phyloP scores from a whole-genome alignment of 768 basidiomycete genomes.

The Suillus tomentosus region DNA sequence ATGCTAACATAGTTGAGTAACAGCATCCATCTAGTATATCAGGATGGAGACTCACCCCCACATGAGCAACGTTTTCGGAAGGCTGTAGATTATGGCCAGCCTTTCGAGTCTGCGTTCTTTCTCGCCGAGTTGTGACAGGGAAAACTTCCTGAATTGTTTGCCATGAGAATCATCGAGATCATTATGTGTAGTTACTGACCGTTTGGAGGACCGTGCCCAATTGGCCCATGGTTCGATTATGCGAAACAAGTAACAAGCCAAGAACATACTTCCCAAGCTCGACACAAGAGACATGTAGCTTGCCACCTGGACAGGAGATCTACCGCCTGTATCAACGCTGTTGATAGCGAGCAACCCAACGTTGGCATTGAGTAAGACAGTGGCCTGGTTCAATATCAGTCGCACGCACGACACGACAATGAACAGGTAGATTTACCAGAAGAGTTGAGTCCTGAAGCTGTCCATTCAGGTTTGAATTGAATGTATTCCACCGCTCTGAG shows the following conservation, averaged over 20 bases:
- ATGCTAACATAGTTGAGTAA: conserved; percentile 22
- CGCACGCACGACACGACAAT: background rate
- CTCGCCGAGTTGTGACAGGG: conserved; percentile 19
- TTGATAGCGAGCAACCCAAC: conserved; percentile 56
- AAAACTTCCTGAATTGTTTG: conserved; percentile 24
- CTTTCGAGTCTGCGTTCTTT: conserved; percentile 27
- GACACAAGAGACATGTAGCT: conserved; percentile 42
- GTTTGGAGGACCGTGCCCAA: conserved; percentile 25
- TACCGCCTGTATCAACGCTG: conserved; percentile 30
- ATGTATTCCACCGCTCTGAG: conserved; percentile 43
- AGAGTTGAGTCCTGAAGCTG: conserved; percentile 58
- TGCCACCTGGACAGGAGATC: conserved; percentile 35
- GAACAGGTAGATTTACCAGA: conserved; percentile 40
- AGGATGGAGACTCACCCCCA: conserved; percentile 27
- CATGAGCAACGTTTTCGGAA: conserved; percentile 36
- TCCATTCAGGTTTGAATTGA: conserved; percentile 44
- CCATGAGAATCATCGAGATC: conserved; percentile 8
- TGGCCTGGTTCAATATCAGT: conserved; percentile 35
- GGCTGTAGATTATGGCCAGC: conserved; percentile 35
- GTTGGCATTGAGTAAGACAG: conserved; percentile 53
- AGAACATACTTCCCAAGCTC: conserved; percentile 39
- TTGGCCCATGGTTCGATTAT: conserved; percentile 33
- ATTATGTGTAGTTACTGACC: conserved; percentile 25
- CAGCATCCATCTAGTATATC: no score
- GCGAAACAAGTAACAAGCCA: conserved; percentile 39